Base-by-base conservation (phyloP, 2,329 filamentous ascomycete species). In the Paradendryphiella salina region DNA sequence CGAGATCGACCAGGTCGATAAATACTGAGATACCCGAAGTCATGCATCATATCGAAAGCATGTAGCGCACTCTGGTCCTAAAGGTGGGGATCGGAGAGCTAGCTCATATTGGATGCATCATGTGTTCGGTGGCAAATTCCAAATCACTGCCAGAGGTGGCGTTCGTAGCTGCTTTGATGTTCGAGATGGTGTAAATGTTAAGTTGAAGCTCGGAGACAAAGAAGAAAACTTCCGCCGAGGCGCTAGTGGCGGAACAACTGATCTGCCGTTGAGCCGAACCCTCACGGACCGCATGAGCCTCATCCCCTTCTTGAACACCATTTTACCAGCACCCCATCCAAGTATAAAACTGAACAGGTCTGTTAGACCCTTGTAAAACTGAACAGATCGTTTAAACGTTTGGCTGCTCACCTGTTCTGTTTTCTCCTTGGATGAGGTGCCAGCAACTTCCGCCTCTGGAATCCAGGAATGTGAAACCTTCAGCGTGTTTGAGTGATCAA, bases 371-470 rank as follows among this genome's bases (percentile, higher is more conserved):
- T n/a, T n/a, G n/a, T n/a, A n/a, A n/a, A n/a, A n/a, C n/a, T n/a
- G n/a, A n/a, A n/a, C n/a, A n/a, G n/a, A n/a, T n/a, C n/a, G n/a
- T n/a, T n/a, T n/a, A n/a, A n/a, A n/a, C n/a, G n/a, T n/a, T n/a
- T n/a, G n/a, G n/a, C n/a, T n/a, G n/a, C n/a, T n/a, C n/a, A n/a
- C n/a, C n/a, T n/a, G n/a, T n/a, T n/a, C n/a, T n/a, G n/a, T n/a
- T n/a, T n/a, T n/a, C n/a, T n/a, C n/a, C n/a, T n/a, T n/a, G n/a
- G n/a, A n/a, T n/a, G n/a, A n/a, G n/a, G n/a, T n/a, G n/a, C n/a
- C n/a, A n/a, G 14, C 29, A 10, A 47, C 36, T 38, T 38, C 17
- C 38, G 33, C 54, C 49, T 52, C 26, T 54, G 49, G 49, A 45
- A 49, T 36, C 31, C 31, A 36, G 31, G 32, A 4, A 5, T 5